A percentile compares a stretch with the other conserved stretches of the same genome.
Evolutionary conservation across 495 filamentous ascomycete species (phyloP).

Genomic region (Trichocladium uniseriatum): DNA sequence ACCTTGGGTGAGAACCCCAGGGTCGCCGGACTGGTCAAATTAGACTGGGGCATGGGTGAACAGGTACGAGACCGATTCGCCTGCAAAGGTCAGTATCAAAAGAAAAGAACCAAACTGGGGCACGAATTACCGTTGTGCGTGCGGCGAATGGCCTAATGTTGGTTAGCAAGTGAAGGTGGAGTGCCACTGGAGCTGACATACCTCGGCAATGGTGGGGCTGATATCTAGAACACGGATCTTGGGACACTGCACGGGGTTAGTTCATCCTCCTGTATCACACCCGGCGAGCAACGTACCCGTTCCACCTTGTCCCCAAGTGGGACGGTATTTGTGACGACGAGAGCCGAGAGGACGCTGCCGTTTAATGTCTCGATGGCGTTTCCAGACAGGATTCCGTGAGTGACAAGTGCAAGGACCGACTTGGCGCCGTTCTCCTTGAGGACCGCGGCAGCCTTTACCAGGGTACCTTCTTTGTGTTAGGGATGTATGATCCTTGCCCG

Average conservation of each 20-base stretch:
- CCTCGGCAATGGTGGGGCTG: constrained; percentile 62
- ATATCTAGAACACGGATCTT: constrained; percentile 89
- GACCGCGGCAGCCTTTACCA: constrained; percentile 85
- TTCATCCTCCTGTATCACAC: not conserved
- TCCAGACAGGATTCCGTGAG: constrained; percentile 88
- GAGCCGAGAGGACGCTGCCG: constrained; percentile 60
- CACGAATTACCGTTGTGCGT: constrained; percentile 71
- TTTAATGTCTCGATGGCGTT: constrained; percentile 88
- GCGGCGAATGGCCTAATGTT: constrained; percentile 54
- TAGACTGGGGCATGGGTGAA: constrained; percentile 78
- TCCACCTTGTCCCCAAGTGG: constrained; percentile 68
- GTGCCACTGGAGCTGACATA: constrained; percentile 18
- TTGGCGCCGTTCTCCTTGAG: constrained; percentile 82
- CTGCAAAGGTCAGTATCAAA: constrained; percentile 16
- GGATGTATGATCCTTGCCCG: no score
- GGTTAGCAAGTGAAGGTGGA: constrained; percentile 33
- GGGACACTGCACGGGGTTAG: constrained; percentile 42
- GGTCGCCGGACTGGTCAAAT: not conserved
- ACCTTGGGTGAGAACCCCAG: not conserved
- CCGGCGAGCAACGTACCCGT: constrained; percentile 17
- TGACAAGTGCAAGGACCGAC: constrained; percentile 88
- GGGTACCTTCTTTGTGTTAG: constrained; percentile 28
- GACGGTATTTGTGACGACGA: constrained; percentile 97
- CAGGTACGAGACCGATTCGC: constrained; percentile 72
- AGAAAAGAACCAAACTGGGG: constrained; percentile 33